These are phyloP conservation scores for Tarenaya hassleriana DNA, from an alignment of 345 rosid genomes.

Conservation along the genomic window DNA sequence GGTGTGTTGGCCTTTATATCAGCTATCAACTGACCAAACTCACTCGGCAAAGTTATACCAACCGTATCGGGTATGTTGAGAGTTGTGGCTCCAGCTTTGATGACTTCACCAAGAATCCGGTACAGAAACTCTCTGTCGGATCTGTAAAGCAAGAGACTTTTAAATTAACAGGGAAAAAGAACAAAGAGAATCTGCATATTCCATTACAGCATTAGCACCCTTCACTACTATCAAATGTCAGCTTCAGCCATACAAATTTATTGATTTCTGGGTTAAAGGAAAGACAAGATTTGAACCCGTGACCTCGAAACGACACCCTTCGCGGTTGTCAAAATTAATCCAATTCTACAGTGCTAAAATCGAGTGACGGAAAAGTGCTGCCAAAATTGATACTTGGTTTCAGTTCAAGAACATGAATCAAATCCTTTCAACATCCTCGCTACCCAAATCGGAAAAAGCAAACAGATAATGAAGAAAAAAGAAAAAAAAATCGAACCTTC, in stretches of 20 bases:
- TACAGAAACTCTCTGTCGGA: conserved; percentile 81
- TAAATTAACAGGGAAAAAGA: not conserved
- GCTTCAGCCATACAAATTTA: not conserved
- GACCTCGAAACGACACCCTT: too few relatives aligned
- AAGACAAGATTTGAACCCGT: too few relatives aligned
- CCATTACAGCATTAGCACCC: not conserved
- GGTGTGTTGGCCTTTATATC: conserved; percentile 85
- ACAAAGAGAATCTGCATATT: not conserved
- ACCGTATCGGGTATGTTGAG: conserved; percentile 95
- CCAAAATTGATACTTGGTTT: too few relatives aligned
- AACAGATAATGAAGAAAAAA: not conserved
- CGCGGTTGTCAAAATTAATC: too few relatives aligned
- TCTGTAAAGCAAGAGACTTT: conserved; percentile 27
- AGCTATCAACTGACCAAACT: conserved; percentile 80
- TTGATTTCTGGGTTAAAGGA: too few relatives aligned
- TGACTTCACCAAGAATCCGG: conserved; percentile 79
- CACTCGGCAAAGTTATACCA: conserved; percentile 69
- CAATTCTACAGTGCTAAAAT: too few relatives aligned
- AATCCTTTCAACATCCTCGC: too few relatives aligned
- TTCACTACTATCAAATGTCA: not conserved
- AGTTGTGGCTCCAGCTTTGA: conserved; percentile 95
- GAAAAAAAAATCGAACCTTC: conserved; percentile 37
- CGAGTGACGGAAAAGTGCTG: too few relatives aligned
- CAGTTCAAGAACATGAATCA: too few relatives aligned
- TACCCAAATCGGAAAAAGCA: not conserved